Base-by-base conservation (phyloP, 2,329 filamentous ascomycete species). In the Lachnellula subtilissima region DNA sequence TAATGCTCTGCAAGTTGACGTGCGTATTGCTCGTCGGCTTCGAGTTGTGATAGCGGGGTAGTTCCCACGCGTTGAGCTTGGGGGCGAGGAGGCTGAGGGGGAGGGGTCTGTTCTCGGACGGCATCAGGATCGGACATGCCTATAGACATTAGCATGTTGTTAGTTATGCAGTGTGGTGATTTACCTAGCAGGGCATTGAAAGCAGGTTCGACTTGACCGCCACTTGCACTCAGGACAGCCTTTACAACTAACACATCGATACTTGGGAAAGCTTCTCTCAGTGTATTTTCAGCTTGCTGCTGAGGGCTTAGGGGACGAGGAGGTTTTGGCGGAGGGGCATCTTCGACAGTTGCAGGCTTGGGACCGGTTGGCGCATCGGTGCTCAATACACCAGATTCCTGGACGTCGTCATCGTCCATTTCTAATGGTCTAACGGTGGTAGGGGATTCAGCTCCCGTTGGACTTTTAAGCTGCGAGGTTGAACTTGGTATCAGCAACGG, bases 1-100 rank as follows among this genome's bases (percentile, higher is more conserved):
- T 92, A 97, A 66, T 97, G 91, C 72, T 97, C 88, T 2, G 93
- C 92, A 35, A 99, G 83, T 73, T 95, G 92, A 59, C 94, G 88
- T 36, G 93, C 93, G 73, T 96, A 96, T 63, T 87, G 78, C 72
- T 97, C 93, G 72, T 97, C 93, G 37, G 90, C 86, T 73, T 96
- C 91, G 53, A 99, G 70, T 75, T 99, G 94, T 59, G 82, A 87
- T 72, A 87, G 83, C 11, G 86, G 80, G 45, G 83, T 78, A 60
- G 79, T 75, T 56, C 78, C 74, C 58, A 68, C 61, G 32, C 74
- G 71, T 48, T 75, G 74, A 52, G 78, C 77, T n/a, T 78, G 72
- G 7, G 91, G 89, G 49, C 90, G 83, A n/a, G 91, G 91, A 28
- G 91, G 91, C 66, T 87, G 88, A 14, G 87, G 86, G 6, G 88